Evolutionary conservation across 1,139 yeast species (phyloP).

Genomic region (Casaregolazyma lundiana): DNA sequence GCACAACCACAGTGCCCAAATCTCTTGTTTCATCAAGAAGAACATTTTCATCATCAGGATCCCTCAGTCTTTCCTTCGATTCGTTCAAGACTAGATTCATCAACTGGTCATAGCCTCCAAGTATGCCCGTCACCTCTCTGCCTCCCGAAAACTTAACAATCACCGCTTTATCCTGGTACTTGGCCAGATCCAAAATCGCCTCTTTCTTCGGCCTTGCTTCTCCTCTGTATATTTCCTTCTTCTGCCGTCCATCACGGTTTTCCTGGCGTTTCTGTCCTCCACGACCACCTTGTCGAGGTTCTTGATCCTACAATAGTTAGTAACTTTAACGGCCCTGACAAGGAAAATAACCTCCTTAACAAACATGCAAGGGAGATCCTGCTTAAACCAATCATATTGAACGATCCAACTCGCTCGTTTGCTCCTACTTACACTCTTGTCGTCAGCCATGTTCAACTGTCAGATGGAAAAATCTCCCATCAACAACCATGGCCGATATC

Average conservation of each 20-base stretch:
- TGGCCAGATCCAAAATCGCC: conserved; percentile 78
- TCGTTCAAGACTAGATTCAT: conserved; percentile 91
- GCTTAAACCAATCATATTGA: neutral
- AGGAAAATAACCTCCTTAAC: too few relatives aligned
- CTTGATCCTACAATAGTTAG: neutral
- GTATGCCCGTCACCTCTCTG: conserved; percentile 66
- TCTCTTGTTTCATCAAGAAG: conserved; percentile 51
- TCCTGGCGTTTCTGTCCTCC: conserved; percentile 15
- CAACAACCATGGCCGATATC: conserved; percentile 27
- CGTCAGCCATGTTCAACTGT: neutral
- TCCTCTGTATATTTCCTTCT: conserved; percentile 33
- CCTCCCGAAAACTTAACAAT: conserved; percentile 88
- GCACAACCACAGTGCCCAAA: conserved; percentile 73
- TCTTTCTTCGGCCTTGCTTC: conserved; percentile 80
- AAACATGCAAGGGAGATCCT: too few relatives aligned
- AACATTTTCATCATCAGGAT: conserved; percentile 56
- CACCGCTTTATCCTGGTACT: conserved; percentile 68
- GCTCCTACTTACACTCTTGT: neutral
- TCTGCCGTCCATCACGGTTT: conserved; percentile 14
- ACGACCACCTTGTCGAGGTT: conserved; percentile 4
- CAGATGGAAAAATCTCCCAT: neutral
- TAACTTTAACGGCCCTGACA: too few relatives aligned
- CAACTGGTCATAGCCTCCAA: conserved; percentile 87
- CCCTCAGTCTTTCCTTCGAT: conserved; percentile 55
- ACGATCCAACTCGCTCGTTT: too few relatives aligned